Percentiles rank a stretch among this genome's conserved stretches.
Conservation (phyloP, 108 stramenopile species). For the Cyclostephanos tholiformis region DNA sequence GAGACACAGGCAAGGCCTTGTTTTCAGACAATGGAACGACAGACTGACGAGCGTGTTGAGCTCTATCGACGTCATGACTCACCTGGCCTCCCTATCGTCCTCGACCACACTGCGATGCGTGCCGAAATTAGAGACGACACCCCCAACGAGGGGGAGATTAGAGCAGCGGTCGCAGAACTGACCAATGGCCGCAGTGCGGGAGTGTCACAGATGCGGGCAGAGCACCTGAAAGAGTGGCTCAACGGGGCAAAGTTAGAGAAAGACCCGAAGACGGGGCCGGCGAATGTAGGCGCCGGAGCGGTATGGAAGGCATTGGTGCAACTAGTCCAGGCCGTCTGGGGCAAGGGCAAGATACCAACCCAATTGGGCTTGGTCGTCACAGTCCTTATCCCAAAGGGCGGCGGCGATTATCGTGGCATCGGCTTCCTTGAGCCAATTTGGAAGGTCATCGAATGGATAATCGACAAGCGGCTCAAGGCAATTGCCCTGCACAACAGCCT, state of each 20-base stretch:
- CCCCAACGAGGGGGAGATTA: too few species aligned
- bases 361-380: conserved; percentile 8
- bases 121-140: too few species aligned
- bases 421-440: too few species aligned
- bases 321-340: too few species aligned
- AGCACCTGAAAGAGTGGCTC: conserved; percentile 22
- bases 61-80: not conserved
- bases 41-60: too few species aligned
- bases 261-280: not conserved
- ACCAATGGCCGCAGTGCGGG: too few species aligned
- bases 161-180: not conserved
- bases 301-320: not conserved
- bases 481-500: too few species aligned
- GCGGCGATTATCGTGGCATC: conserved; percentile 18
- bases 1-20: not conserved
- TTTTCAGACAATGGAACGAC: too few species aligned
- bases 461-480: too few species aligned
- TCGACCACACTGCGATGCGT: too few species aligned
- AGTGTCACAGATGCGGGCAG: conserved; percentile 13
- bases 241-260: not conserved
- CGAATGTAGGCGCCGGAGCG: not conserved
- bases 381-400: conserved; percentile 32
- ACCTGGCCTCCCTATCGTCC: not conserved
- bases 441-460: too few species aligned
- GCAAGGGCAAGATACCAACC: conserved; percentile 22